Evolutionary conservation across 2,329 filamentous ascomycete species (phyloP).

Genomic region (Allantophomopsis lycopodina): DNA sequence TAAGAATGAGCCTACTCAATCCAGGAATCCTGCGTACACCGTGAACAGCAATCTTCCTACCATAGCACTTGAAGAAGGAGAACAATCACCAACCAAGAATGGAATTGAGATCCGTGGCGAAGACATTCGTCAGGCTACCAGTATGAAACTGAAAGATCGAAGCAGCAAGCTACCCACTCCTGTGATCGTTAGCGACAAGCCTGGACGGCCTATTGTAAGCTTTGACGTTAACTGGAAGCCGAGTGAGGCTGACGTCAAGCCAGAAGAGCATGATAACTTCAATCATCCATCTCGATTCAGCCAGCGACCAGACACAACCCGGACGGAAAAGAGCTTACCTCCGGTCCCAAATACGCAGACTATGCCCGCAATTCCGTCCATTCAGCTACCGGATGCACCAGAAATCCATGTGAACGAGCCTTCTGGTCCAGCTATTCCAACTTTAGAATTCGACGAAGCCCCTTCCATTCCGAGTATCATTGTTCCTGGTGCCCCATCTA

Average conservation of each 20-base stretch:
- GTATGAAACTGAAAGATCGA: slow-evolving; percentile 75
- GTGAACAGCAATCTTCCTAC: slow-evolving; percentile 35
- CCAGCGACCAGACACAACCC: slow-evolving; percentile 3
- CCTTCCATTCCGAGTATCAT: slow-evolving; percentile 10
- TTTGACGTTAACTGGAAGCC: slow-evolving; percentile 78
- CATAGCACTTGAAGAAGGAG: slow-evolving; percentile 7
- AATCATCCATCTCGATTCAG: slow-evolving; percentile 1
- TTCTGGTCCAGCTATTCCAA: slow-evolving; percentile 27
- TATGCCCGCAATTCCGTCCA: slow-evolving; percentile 17
- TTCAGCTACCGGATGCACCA: slow-evolving; percentile 25
- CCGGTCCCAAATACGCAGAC: slow-evolving; percentile 8
- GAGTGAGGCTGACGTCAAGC: slow-evolving; percentile 50
- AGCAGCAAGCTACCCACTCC: slow-evolving; percentile 80
- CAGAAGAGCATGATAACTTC: slow-evolving; percentile 26
- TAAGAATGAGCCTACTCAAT: slow-evolving; percentile 71
- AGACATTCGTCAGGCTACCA: slow-evolving; percentile 82
- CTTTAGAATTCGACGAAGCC: slow-evolving; percentile 31
- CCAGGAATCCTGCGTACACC: slow-evolving; percentile 68
- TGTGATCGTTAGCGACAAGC: slow-evolving; percentile 78
- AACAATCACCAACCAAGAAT: slow-evolving; percentile 37
- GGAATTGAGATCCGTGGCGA: slow-evolving; percentile 74
- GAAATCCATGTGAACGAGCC: slow-evolving; percentile 28
- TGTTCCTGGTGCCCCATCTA: slow-evolving; percentile 11
- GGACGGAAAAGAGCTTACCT: slow-evolving; percentile 12
- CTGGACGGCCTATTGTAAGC: slow-evolving; percentile 91